Base-by-base conservation (phyloP, 78 protist species). In the Protostelium mycophagum region DNA sequence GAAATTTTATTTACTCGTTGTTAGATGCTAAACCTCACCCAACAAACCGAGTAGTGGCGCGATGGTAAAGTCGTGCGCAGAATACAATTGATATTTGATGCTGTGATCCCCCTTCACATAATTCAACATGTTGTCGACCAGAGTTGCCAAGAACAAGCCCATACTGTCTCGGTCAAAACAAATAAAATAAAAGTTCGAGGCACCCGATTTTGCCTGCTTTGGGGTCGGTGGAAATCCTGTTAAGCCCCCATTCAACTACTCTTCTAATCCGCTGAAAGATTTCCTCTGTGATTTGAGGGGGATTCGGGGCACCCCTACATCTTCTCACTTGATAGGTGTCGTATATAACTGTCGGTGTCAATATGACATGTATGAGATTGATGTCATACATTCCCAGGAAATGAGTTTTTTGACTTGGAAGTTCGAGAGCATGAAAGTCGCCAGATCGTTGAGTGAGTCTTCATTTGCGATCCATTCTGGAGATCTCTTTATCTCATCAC, bases 31-130 rank as follows among this genome's bases (percentile, higher is more conserved):
- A n/a, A n/a, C n/a, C n/a, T n/a, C n/a, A 84, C 16, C 16, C n/a
- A 85, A 16, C 16, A 36, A 16, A 36, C 36, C 37, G 23, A 85
- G 51, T 36, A 91, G 87, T 86, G 94, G 91, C 84, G 89, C 94
- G 34, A 91, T 86, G 0, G 91, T 51, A 29, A 38, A 86, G 34
- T 91, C 94, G 83, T 91, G 94, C 38, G 91, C 94, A 35, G 91
- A 87, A 86, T 89, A 91, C 25, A 91, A 29, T 35, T 85, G 38
- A 29, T 91, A 91, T 35, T 88, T 91, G 9, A 38, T n/a, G 0
- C 31, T n/a, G n/a, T 1, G 25, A 91, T 89, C 91, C 83, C 9
- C 31, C 73, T 51, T 51, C 28, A 88, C 34, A 34, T 83, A 91
- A 5, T 85, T 37, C 38, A 83, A 35, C 37, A 91, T 91, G 37